Percentiles rank a stretch among this genome's conserved stretches.
Evolutionary conservation across 768 basidiomycete species (phyloP).

Genomic region (Zangia roseola): DNA sequence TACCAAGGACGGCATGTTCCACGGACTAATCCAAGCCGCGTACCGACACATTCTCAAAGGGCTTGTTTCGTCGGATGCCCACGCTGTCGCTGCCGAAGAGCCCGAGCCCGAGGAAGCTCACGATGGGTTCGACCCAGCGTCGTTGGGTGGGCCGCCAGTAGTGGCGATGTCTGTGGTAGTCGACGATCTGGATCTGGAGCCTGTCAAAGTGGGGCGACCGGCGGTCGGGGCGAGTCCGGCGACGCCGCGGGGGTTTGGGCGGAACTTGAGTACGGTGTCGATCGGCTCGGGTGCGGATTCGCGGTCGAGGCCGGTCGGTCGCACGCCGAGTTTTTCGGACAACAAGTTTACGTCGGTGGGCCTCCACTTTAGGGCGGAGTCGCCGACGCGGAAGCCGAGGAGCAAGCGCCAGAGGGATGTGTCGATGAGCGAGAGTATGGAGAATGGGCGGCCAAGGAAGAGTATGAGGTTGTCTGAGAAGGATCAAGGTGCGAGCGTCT

Average conservation of each 20-base stretch:
- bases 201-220: slow-evolving; percentile 22
- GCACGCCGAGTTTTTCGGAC: slow-evolving; percentile 32
- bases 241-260: slow-evolving; percentile 32
- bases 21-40: slow-evolving; percentile 65
- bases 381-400: slow-evolving; percentile 30
- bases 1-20: slow-evolving; percentile 57
- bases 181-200: slow-evolving; percentile 20
- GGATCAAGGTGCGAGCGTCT: not conserved
- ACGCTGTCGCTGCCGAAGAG: slow-evolving; percentile 2
- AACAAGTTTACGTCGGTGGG: slow-evolving; percentile 51
- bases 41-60: slow-evolving; percentile 47
- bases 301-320: slow-evolving; percentile 18
- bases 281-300: not conserved
- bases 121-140: slow-evolving; percentile 15
- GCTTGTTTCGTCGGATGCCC: slow-evolving; percentile 11
- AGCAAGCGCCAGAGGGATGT: slow-evolving; percentile 25
- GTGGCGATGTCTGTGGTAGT: not conserved
- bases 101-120: not conserved
- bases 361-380: slow-evolving; percentile 30
- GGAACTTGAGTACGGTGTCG: slow-evolving; percentile 14
- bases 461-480: slow-evolving; percentile 12
- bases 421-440: slow-evolving; percentile 9
- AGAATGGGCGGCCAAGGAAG: slow-evolving; percentile 23
- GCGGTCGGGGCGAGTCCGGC: slow-evolving; percentile 3
- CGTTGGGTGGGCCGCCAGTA: not conserved